Evolutionary conservation across 2,329 filamentous ascomycete genomes (phyloP).

Genomic region (Verticillium albo-atrum): DNA sequence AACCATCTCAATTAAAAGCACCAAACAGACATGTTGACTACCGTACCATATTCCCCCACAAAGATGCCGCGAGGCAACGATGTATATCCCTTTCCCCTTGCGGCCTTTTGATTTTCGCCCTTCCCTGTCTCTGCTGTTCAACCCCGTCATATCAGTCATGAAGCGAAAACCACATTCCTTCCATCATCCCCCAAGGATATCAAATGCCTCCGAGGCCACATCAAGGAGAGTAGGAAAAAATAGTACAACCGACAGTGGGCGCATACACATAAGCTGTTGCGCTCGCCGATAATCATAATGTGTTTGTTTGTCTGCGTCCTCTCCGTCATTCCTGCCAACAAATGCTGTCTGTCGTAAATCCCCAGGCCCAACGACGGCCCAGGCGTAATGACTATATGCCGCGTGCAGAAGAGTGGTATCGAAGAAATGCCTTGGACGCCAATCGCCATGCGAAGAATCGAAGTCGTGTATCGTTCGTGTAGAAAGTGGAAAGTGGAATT

Average conservation of each 20-base stretch:
- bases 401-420: conserved; percentile 12
- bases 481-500: conserved; percentile 1
- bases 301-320: background rate
- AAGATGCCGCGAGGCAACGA: conserved; percentile 28
- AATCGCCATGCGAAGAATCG: conserved; percentile 28
- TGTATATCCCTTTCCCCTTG: conserved; percentile 11
- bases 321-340: background rate
- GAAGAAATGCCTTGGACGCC: conserved; percentile 25
- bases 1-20: background rate
- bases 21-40: conserved; percentile 9
- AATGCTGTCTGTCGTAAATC: conserved; percentile 3
- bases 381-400: background rate
- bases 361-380: background rate
- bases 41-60: conserved; percentile 7
- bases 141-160: background rate
- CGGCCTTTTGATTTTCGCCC: background rate
- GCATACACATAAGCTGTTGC: background rate
- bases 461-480: conserved; percentile 13
- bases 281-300: background rate
- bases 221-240: background rate
- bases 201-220: background rate
- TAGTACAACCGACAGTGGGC: background rate
- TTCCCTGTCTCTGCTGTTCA: background rate
- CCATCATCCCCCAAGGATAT: background rate
- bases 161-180: background rate